These are phyloP conservation scores for Penicillium sp. DNA, from an alignment of 2,329 filamentous ascomycete species.

Conservation along the genomic window DNA sequence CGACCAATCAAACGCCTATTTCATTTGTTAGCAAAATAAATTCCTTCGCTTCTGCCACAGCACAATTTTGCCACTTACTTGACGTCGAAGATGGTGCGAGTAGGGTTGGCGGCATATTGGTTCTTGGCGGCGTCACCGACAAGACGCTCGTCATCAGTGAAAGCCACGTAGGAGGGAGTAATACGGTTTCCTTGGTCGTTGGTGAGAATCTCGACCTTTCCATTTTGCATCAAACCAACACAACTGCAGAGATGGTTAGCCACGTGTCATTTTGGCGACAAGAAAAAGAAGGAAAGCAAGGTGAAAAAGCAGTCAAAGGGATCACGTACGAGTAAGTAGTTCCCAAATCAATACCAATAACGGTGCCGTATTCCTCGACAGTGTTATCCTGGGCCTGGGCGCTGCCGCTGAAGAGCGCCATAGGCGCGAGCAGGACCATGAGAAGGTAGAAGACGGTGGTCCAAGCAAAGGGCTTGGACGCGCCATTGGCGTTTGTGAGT, in stretches of 20 bases:
- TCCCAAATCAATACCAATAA: slow-evolving; percentile 94
- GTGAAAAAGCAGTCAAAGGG: not conserved
- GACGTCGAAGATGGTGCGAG: slow-evolving; percentile 75
- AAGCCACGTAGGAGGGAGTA: slow-evolving; percentile 91
- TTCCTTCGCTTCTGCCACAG: not conserved
- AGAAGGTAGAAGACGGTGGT: slow-evolving; percentile 88
- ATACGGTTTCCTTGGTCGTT: slow-evolving; percentile 98
- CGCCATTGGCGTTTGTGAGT: slow-evolving; percentile 59
- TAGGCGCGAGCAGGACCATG: slow-evolving; percentile 79
- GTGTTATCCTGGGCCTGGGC: slow-evolving; percentile 71
- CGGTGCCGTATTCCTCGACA: slow-evolving; percentile 76
- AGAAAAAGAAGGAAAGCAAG: not conserved
- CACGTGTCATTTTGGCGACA: not conserved
- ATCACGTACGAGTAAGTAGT: slow-evolving; percentile 66
- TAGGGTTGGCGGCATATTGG: slow-evolving; percentile 80
- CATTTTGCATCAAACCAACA: slow-evolving; percentile 94
- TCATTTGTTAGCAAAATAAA: slow-evolving; percentile 31
- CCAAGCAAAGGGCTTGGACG: slow-evolving; percentile 73
- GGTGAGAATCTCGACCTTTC: slow-evolving; percentile 92
- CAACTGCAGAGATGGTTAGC: slow-evolving; percentile 61
- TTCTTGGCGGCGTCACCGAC: slow-evolving; percentile 98
- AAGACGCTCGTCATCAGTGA: slow-evolving; percentile 94
- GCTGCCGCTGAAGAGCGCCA: slow-evolving; percentile 73
- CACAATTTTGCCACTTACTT: slow-evolving; percentile 64
- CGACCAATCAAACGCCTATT: slow-evolving; percentile 78